Evolutionary conservation across 2,329 filamentous ascomycete genomes (phyloP), one percentile per base, ranked within the genome.

Genomic region (Ilyonectria robusta): DNA sequence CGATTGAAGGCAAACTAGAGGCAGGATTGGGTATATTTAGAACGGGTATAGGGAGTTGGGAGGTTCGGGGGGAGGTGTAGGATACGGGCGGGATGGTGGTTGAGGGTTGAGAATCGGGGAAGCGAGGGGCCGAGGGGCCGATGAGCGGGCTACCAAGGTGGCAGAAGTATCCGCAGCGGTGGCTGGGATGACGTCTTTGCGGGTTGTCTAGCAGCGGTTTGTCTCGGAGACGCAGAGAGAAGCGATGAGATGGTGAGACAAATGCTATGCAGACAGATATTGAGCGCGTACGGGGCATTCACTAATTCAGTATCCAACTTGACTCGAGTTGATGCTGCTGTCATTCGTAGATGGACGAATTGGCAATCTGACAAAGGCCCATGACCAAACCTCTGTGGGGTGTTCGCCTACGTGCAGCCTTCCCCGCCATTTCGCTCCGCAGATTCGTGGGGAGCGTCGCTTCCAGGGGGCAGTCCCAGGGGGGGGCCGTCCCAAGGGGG

Each of bases 321-420:
- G 26, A 26, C 6, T 40, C 37, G 21, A 29, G 29, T 26, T 17
- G 10, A 15, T 19, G 37, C 26, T 7, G 10, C 11, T 4, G 47
- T 21, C 31, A 51, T 8, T 37, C 29, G 48, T 40, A 26, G 46
- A 13, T 23, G 56, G 31, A 26, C 62, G 62, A 65, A 64, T 64
- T 64, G 54, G 37, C 62, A 65, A 53, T 59, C 55, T 59, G 62
- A 65, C 56, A 65, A 56, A 65, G 62, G 62, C 62, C 57, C 62
- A 65, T 65, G 62, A 65, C 62, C 62, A 63, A 56, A 59, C 33
- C 51, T 19, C 42, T 59, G 62, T 65, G 62, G 62, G 62, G 62
- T 33, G 31, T 40, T 40, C 17, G 19, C 29, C 54, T 58, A 44
- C 55, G 26, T 59, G 55, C 55, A 59, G 29, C 48, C 48, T 65